Percentiles rank a stretch among this genome's conserved stretches.
Conservation (phyloP, 176 grass and related monocot species). For the Aechmea fasciata region DNA sequence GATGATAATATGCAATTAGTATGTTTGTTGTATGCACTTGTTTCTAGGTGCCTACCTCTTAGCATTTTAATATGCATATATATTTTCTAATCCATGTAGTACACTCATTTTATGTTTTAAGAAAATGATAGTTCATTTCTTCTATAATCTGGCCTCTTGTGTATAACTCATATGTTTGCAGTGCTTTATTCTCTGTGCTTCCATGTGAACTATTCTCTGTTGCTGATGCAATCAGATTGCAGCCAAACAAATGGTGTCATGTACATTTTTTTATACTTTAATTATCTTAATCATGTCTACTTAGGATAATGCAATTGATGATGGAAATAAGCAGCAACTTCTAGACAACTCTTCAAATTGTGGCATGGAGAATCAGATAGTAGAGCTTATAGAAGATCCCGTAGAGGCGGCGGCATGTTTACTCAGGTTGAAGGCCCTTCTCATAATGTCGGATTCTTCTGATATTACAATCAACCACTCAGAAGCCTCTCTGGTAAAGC, state of each 20-base stretch:
- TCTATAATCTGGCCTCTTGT: background rate
- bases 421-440: background rate
- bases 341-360: background rate
- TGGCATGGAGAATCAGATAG: background rate
- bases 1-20: background rate
- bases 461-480: background rate
- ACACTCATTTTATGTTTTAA: too few species aligned
- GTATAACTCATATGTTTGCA: background rate
- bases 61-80: background rate
- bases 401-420: background rate
- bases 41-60: background rate
- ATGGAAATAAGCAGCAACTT: background rate
- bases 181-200: background rate
- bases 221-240: background rate
- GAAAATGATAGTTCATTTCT: background rate
- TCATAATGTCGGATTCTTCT: background rate
- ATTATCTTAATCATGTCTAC: background rate
- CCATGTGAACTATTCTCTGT: background rate
- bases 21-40: background rate
- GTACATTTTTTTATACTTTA: background rate
- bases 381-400: background rate
- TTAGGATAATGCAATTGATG: background rate
- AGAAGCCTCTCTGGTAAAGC: background rate
- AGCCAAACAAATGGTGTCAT: background rate
- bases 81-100: background rate